Percentiles rank a stretch among this genome's conserved stretches.
These are phyloP conservation scores for Aquilaria malaccensis DNA, from an alignment of 345 rosid species.

Conservation along the genomic window DNA sequence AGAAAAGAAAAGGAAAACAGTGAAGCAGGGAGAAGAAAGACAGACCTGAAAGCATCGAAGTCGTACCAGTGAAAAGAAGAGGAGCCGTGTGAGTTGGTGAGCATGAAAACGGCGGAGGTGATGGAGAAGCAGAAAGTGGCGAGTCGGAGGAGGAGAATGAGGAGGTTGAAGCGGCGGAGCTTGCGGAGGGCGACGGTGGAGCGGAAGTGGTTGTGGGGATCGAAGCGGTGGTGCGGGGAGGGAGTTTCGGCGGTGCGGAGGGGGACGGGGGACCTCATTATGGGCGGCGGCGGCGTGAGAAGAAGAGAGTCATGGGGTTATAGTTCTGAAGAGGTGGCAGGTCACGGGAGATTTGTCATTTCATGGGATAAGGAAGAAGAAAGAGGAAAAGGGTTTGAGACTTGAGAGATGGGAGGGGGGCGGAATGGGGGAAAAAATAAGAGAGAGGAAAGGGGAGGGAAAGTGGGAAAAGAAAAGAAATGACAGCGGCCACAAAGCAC, in stretches of 20 bases:
- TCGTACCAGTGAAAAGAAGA: constrained; percentile 68
- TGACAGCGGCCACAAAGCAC: too few relatives aligned
- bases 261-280: constrained; percentile 66
- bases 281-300: constrained; percentile 9
- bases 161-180: constrained; percentile 72
- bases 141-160: constrained; percentile 64
- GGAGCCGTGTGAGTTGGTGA: constrained; percentile 61
- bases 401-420: constrained; percentile 4
- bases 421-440: constrained; percentile 1
- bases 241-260: constrained; percentile 61
- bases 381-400: constrained; percentile 7
- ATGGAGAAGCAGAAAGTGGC: constrained; percentile 75
- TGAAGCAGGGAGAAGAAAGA: neutral
- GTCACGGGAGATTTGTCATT: constrained; percentile 10
- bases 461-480: neutral
- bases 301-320: constrained; percentile 28
- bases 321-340: constrained; percentile 13
- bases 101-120: constrained; percentile 83
- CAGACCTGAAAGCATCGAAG: constrained; percentile 87
- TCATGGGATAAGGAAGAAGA: constrained; percentile 11
- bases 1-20: neutral
- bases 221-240: constrained; percentile 31
- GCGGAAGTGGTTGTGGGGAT: constrained; percentile 44
- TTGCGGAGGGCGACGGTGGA: constrained; percentile 71
- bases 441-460: constrained; percentile 6